A percentile compares a stretch with the other conserved stretches of the same genome.
phyloP scores from a whole-genome alignment of 306 rosid species.

The Cicer yamashitae region DNA sequence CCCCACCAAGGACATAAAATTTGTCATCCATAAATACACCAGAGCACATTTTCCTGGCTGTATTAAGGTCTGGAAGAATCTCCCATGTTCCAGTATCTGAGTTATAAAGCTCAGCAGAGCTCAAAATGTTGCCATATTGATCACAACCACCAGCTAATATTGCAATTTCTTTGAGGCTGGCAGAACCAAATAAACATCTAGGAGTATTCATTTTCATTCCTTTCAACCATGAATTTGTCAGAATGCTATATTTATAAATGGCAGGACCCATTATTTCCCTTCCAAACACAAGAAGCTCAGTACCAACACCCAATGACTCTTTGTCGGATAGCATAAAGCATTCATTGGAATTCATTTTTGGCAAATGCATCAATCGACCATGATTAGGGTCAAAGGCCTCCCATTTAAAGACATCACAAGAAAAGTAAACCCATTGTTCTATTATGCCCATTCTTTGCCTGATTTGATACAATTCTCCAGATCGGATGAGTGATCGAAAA shows the following conservation, averaged over 20 bases:
- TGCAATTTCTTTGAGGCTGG: conserved; percentile 69
- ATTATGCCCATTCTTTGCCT: conserved; percentile 61
- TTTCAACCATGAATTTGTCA: conserved; percentile 67
- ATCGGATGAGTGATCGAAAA: conserved; percentile 61
- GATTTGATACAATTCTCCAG: conserved; percentile 65
- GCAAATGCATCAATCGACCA: conserved; percentile 65
- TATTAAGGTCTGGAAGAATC: conserved; percentile 71
- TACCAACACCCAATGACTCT: conserved; percentile 89
- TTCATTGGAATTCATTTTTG: conserved; percentile 57
- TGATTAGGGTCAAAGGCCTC: conserved; percentile 70
- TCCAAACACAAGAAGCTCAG: conserved; percentile 85
- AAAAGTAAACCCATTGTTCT: conserved; percentile 87
- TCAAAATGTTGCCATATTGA: conserved; percentile 55
- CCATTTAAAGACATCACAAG: conserved; percentile 70
- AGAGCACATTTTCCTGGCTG: conserved; percentile 71
- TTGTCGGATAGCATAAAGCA: conserved; percentile 74
- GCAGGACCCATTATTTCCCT: conserved; percentile 56
- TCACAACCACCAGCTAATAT: conserved; percentile 84
- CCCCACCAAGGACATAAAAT: conserved; percentile 78
- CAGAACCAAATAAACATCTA: conserved; percentile 78
- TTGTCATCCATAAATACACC: conserved; percentile 69
- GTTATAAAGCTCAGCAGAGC: conserved; percentile 75
- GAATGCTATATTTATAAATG: conserved; percentile 65
- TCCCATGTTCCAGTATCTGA: conserved; percentile 67
- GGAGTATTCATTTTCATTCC: conserved; percentile 66